These are phyloP conservation scores for Cynanchum wilfordii DNA, from an alignment of 257 asterid species.

Conservation along the genomic window DNA sequence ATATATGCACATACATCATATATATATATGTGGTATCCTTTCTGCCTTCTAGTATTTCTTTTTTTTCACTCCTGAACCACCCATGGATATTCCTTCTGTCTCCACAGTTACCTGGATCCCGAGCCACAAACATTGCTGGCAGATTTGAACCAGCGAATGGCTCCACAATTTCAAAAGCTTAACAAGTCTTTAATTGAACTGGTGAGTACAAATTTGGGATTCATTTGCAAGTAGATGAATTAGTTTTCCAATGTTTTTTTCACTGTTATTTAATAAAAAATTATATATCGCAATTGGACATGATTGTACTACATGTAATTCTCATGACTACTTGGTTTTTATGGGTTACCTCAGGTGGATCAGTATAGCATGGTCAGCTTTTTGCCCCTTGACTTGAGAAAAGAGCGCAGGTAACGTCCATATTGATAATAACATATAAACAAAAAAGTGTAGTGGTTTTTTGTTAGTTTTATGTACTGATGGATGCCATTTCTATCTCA, in stretches of 20 bases:
- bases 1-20: background rate
- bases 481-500: constrained; percentile 3
- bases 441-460: background rate
- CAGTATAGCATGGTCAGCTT: constrained; percentile 96
- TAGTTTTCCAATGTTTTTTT: background rate
- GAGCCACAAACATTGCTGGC: constrained; percentile 70
- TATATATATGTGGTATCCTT: background rate
- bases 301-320: background rate
- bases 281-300: too few species aligned
- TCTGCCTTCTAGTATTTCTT: constrained; percentile 2
- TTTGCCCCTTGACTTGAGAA: constrained; percentile 81
- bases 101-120: constrained; percentile 72
- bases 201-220: constrained; percentile 41
- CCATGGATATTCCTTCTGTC: constrained; percentile 1
- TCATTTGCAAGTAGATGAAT: background rate
- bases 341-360: constrained; percentile 58
- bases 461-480: background rate
- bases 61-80: background rate
- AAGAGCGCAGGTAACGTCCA: constrained; percentile 61
- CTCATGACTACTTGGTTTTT: background rate
- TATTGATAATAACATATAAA: background rate
- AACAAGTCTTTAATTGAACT: constrained; percentile 78
- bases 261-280: too few species aligned
- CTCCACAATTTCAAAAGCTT: constrained; percentile 79
- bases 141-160: constrained; percentile 86